Percentiles rank a stretch among this genome's conserved stretches.
phyloP scores from a whole-genome alignment of 176 grass and related monocot species.

The Oryza meyeriana region DNA sequence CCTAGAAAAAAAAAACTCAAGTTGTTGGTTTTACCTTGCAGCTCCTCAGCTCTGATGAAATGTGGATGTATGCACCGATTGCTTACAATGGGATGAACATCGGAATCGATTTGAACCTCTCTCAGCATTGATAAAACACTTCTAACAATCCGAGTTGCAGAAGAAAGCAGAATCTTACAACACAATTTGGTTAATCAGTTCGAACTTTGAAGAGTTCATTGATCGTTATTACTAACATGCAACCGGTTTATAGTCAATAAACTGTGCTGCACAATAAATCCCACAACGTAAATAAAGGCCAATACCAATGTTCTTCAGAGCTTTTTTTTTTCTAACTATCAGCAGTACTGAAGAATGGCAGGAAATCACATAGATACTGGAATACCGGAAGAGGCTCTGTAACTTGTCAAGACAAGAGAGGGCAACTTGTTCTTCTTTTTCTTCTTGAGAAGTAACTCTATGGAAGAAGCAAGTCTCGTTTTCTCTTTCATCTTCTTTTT shows the following conservation, averaged over 20 bases:
- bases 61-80: conserved; percentile 92
- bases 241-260: conserved; percentile 29
- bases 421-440: not conserved
- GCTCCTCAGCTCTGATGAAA: conserved; percentile 76
- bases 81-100: conserved; percentile 86
- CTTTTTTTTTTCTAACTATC: conserved; percentile 7
- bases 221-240: conserved; percentile 18
- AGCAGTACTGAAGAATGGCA: conserved; percentile 14
- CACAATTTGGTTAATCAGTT: conserved; percentile 4
- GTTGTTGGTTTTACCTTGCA: conserved; percentile 31
- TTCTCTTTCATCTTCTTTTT: not conserved
- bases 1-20: not conserved
- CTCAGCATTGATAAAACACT: conserved; percentile 16
- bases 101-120: conserved; percentile 61
- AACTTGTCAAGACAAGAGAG: conserved; percentile 38
- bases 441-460: not conserved
- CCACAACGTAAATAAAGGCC: conserved; percentile 13
- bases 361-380: not conserved
- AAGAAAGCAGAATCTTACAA: not conserved
- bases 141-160: not conserved
- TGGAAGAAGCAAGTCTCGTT: conserved; percentile 4
- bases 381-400: conserved; percentile 13
- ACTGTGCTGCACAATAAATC: not conserved
- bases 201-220: not conserved
- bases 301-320: conserved; percentile 12